phyloP scores from a whole-genome alignment of 306 rosid species.

The Medicago arabica region DNA sequence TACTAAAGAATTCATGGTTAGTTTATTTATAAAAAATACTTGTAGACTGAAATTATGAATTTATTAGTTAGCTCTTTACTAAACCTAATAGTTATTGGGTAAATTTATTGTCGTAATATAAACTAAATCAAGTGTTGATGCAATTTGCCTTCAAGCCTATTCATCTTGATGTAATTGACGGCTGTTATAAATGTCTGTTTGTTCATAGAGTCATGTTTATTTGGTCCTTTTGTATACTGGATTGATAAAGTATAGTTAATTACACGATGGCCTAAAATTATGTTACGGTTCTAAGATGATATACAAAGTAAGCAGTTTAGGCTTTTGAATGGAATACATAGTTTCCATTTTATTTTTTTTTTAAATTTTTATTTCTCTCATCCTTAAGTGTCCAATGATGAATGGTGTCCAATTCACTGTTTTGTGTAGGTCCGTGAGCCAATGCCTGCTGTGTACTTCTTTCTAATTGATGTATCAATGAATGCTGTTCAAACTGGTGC shows the following conservation, averaged over 20 bases:
- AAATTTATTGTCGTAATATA: no score
- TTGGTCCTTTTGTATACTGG: no score
- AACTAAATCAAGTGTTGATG: no score
- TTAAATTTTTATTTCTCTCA: constrained; percentile 4
- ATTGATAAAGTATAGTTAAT: no score
- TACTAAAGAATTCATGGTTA: constrained; percentile 92
- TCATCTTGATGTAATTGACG: no score
- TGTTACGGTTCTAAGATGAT: constrained; percentile 20
- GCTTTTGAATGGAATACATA: constrained; percentile 25
- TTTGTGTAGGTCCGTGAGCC: constrained; percentile 89
- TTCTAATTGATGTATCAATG: constrained; percentile 95
- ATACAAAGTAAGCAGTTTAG: constrained; percentile 15
- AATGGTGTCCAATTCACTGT: constrained; percentile 36
- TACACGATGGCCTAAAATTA: constrained; percentile 11
- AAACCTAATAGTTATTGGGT: no score
- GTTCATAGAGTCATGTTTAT: no score
- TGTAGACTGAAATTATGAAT: no score
- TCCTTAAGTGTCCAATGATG: constrained; percentile 10
- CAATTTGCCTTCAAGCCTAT: no score
- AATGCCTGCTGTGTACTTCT: constrained; percentile 96
- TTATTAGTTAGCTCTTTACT: no score
- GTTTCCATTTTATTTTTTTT: background rate
- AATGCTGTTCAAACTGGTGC: constrained; percentile 99
- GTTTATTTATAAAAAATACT: constrained; percentile 42
- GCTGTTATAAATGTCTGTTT: no score